These are phyloP conservation scores for Naegleria lovaniensis DNA, from an alignment of 208 protist species.

Conservation along the genomic window DNA sequence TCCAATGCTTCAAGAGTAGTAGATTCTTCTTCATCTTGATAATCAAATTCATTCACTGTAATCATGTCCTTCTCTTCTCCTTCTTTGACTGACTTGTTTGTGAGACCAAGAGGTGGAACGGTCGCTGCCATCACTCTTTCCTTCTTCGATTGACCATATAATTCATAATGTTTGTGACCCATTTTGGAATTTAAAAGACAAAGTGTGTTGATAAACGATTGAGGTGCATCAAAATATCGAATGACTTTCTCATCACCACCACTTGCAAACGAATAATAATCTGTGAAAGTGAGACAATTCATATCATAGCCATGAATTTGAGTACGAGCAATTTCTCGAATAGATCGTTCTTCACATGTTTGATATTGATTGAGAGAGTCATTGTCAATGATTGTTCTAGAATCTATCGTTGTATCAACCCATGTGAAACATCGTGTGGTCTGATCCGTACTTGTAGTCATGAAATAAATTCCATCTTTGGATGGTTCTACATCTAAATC, in stretches of 20 bases:
- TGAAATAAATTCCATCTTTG: constrained; percentile 21
- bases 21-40: neutral
- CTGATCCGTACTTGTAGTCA: constrained; percentile 42
- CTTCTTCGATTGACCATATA: neutral
- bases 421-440: constrained; percentile 47
- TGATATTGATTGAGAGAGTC: neutral
- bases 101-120: constrained; percentile 52
- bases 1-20: neutral
- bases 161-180: neutral
- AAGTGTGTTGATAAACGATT: constrained; percentile 26
- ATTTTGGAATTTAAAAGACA: constrained; percentile 7
- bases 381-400: too few relatives aligned
- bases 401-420: constrained; percentile 27
- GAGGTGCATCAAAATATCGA: constrained; percentile 34
- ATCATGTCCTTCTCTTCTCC: neutral
- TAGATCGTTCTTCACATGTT: neutral
- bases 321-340: constrained; percentile 50
- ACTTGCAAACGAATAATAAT: constrained; percentile 40
- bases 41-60: constrained; percentile 21
- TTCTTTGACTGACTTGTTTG: constrained; percentile 50
- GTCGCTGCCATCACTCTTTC: constrained; percentile 39
- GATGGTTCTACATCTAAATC: constrained; percentile 26
- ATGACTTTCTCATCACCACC: constrained; percentile 57
- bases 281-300: constrained; percentile 43
- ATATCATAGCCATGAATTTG: constrained; percentile 62